Evolutionary conservation across 2,329 filamentous ascomycete genomes (phyloP), one percentile per base, ranked within the genome.

Genomic region (Fusarium napiforme): DNA sequence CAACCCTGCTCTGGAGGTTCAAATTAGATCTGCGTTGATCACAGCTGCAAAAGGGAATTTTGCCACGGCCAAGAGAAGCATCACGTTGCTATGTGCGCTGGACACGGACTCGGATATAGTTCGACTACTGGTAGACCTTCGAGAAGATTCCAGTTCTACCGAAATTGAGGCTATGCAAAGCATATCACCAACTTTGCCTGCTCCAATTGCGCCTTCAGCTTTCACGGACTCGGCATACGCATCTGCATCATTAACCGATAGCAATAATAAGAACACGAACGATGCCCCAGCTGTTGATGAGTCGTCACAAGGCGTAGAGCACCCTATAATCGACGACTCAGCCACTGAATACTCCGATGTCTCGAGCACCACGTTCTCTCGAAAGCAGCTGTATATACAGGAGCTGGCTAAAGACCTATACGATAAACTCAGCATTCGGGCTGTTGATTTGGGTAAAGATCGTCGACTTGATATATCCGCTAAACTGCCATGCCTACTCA

Each of bases 121-220:
- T 18, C 34, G 16, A 18, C 16, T 36, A 18, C 34, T 36, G 16
- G 34, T 18, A 9, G 34, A 36, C 16, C 3, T 9, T 18, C 34
- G 6, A 36, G 16, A 36, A 36, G 34, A 9, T 3, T 36, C 34
- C 34, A 32, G 11, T 32, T 32, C 32, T 36, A 15, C 9, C 14
- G 21, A 28, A 11, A 18, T n/a, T 11, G 8, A 18, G n/a, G 21
- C 4, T n/a, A n/a, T 40, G 39, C 39, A 9, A 40, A 40, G 12
- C 8, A 40, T 9, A n/a, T 8, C 4, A 21, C 7, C 19, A n/a
- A n/a, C 21, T 0, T 1, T 8, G 4, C 16, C 19, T 26, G 18
- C 18, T 9, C 2, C 43, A 46, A 8, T 16, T 46, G 23, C 26
- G 26, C 26, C 26, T 19, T 19, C 43, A 28, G 1, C 18, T 15